phyloP scores from a whole-genome alignment of 768 basidiomycete species.

The Russula compacta region DNA sequence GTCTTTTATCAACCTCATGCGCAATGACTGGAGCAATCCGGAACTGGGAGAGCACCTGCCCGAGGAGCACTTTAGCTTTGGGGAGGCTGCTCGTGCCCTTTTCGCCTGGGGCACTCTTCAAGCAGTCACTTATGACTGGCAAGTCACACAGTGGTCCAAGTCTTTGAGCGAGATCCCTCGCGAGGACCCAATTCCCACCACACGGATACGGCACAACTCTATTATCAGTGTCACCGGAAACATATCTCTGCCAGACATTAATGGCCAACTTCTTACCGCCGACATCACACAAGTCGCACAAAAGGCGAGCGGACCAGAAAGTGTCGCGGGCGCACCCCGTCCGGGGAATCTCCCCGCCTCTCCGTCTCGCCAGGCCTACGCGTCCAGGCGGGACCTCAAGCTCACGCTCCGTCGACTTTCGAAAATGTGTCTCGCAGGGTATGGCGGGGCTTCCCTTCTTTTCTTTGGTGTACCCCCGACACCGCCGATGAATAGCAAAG shows the following conservation, averaged over 20 bases:
- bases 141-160: slow-evolving; percentile 61
- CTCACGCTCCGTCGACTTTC: slow-evolving; percentile 67
- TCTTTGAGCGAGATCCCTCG: slow-evolving; percentile 59
- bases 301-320: slow-evolving; percentile 28
- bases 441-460: slow-evolving; percentile 71
- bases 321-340: slow-evolving; percentile 25
- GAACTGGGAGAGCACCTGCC: slow-evolving; percentile 45
- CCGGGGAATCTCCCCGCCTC: slow-evolving; percentile 16
- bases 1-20: slow-evolving; percentile 73
- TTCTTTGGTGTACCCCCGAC: slow-evolving; percentile 62
- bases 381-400: slow-evolving; percentile 46
- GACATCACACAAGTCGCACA: slow-evolving; percentile 53
- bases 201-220: slow-evolving; percentile 29
- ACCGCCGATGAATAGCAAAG: slow-evolving; percentile 19
- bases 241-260: slow-evolving; percentile 54
- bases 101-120: slow-evolving; percentile 77
- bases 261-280: slow-evolving; percentile 69
- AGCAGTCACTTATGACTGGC: slow-evolving; percentile 73
- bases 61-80: slow-evolving; percentile 50
- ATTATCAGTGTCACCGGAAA: slow-evolving; percentile 66
- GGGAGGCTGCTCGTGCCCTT: slow-evolving; percentile 58
- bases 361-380: not conserved
- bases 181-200: slow-evolving; percentile 33
- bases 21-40: slow-evolving; percentile 62
- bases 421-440: slow-evolving; percentile 76